Base-by-base conservation (phyloP, 164 flowering plant species). In the Amborella trichopoda region DNA sequence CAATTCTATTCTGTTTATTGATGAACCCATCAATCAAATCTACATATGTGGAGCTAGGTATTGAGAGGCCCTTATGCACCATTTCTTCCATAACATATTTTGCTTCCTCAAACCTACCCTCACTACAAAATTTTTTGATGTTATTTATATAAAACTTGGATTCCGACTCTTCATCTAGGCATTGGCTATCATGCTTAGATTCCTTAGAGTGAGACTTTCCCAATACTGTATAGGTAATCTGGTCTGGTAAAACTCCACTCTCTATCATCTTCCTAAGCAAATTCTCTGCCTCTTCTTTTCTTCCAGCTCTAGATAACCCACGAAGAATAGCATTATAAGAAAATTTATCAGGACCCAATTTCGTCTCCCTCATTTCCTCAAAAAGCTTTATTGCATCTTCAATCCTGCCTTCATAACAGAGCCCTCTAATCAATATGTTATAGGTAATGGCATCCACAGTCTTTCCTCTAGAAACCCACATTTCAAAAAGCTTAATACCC, bases 91-190 rank as follows among this genome's bases (percentile, higher is more conserved):
- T 74, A 22, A 70, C 37, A 43, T n/a, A 46, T 70, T 73, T 70
- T 28, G 94, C 86, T 65, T 90, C 91, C 63, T 69, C 74, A 63
- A 70, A 79, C 48, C 59, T 77, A 28, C 75, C 74, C 53, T 67
- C 70, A 49, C 41, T 53, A 56, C 91, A 90, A 16, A 85, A 66
- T 49, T 70, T 73, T 43, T 50, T 63, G 25, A 85, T 81, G 57
- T 65, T 56, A 36, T 79, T 65, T 13, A 88, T 64, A 46, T 66
- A 69, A 56, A 59, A 55, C 47, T 46, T 50, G 17, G 72, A 47
- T 58, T 65, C 74, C 48, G 50, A 25, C 10, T 72, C 67, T 33
- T 36, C 62, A 27, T 26, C 16, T 4, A 30, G 23, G 33, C 42
- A 9, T 28, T 67, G 62, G 30, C 59, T 58, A 40, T 43, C 65